Evolutionary conservation across 306 rosid species (phyloP), one percentile per base, ranked within the genome.

Genomic region (Calophaca sinica): DNA sequence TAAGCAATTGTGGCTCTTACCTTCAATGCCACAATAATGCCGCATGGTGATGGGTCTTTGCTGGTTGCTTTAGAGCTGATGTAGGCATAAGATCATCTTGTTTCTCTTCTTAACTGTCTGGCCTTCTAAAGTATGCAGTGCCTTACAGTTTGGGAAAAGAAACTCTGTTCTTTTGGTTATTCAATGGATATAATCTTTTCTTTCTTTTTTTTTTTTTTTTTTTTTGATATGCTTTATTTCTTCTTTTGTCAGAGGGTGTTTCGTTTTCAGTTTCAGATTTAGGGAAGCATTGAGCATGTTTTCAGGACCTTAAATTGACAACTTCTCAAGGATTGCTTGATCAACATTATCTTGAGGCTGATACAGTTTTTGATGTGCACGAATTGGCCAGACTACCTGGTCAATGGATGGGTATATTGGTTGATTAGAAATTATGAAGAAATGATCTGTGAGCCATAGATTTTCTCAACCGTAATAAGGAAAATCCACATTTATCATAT

Each of bases 41-140:
- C 4, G 20, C 80, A 78, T 66, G 44, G 72, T 80, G 82, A 51
- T 66, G 79, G 83, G 64, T 83, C 82, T 86, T 83, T 80, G 77
- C 89, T 84, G 87, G 91, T 85, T 85, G 87, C 88, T 85, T 84
- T 87, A 77, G 85, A 80, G 88, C 78, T 84, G 74, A 62, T 77
- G 83, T 82, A 75, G 85, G 70, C 85, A 67, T 62, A 68, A 49
- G 75, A 76, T 58, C 59, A 78, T 70, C 74, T 48, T 55, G 74
- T 62, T 75, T 81, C 81, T 84, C 82, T 74, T 71, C 83, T 80
- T 83, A 80, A 83, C 82, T 86, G 85, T 80, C 44, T 68, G 87
- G 85, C 85, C 46, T 3, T 20, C 26, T 68, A 20, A 58, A 53
- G 57, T 33, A 73, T 52, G 49, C 61, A 28, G 61, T 70, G 77